Percentiles rank a stretch among this genome's conserved stretches.
Evolutionary conservation across 768 basidiomycete species (phyloP).

Genomic region (Mrakia blollopis): DNA sequence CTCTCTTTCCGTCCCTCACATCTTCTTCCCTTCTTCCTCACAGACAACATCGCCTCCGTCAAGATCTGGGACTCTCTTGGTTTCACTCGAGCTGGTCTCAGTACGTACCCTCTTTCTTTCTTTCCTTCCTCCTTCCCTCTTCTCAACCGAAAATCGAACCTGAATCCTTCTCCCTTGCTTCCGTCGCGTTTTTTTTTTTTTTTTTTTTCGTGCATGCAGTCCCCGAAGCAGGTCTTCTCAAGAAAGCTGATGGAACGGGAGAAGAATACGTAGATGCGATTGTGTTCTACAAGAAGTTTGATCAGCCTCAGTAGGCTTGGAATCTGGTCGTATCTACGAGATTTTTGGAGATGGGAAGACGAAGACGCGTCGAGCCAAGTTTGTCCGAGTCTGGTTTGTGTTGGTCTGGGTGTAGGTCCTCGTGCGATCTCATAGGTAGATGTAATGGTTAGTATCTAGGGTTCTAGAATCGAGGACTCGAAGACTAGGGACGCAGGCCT

Average conservation of each 20-base stretch:
- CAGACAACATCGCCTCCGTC: slow-evolving; percentile 59
- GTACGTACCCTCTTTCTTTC: slow-evolving; percentile 47
- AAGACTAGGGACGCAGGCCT: too few relatives aligned
- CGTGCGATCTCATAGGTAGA: too few relatives aligned
- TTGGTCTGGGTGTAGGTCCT: too few relatives aligned
- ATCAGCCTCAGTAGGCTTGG: too few relatives aligned
- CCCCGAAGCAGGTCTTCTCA: slow-evolving; percentile 57
- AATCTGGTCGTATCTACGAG: too few relatives aligned
- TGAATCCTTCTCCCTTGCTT: neutral
- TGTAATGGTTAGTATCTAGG: too few relatives aligned
- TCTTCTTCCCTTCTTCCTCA: neutral
- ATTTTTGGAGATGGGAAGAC: too few relatives aligned
- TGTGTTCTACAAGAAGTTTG: slow-evolving; percentile 74
- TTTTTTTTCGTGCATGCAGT: slow-evolving; percentile 33
- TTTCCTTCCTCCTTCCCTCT: slow-evolving; percentile 46
- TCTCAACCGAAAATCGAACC: too few relatives aligned
- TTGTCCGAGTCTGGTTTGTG: too few relatives aligned
- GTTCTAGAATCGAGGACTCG: too few relatives aligned
- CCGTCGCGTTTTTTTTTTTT: neutral
- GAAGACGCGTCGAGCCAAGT: too few relatives aligned
- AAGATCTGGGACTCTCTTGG: slow-evolving; percentile 74
- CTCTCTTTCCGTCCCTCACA: neutral
- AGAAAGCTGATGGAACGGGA: slow-evolving; percentile 58
- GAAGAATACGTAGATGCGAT: slow-evolving; percentile 88
- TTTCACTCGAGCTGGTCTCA: slow-evolving; percentile 71